Percentiles rank a stretch among this genome's conserved stretches.
phyloP scores from a whole-genome alignment of 2,329 filamentous ascomycete genomes.

The Microdochium nivale region DNA sequence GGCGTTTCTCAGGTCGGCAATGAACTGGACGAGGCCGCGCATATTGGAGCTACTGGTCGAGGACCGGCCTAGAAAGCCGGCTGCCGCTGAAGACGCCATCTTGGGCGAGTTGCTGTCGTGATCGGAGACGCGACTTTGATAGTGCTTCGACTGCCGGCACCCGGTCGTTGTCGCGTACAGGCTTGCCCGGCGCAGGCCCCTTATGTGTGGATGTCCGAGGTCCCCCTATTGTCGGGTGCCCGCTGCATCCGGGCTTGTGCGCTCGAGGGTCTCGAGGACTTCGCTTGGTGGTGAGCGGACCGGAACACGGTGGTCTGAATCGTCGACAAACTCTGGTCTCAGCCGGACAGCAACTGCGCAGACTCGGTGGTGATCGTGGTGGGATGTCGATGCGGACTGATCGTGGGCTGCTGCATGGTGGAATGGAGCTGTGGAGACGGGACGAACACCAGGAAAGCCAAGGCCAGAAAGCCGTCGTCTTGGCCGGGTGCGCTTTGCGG shows the following conservation, averaged over 20 bases:
- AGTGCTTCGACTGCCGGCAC: background rate
- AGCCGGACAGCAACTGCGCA: too few species aligned
- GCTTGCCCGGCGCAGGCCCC: background rate
- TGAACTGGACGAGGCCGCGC: conserved; percentile 92
- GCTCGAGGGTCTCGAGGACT: background rate
- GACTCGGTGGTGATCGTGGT: too few species aligned
- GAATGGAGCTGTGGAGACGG: too few species aligned
- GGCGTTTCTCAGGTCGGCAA: conserved; percentile 91
- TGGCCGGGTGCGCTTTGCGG: too few species aligned
- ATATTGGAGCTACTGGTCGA: conserved; percentile 59
- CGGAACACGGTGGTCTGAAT: background rate
- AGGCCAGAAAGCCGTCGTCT: too few species aligned
- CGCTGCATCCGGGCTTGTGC: background rate
- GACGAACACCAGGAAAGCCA: too few species aligned
- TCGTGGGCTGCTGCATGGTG: too few species aligned
- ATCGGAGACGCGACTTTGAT: background rate
- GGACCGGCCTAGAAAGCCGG: conserved; percentile 58
- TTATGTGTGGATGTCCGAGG: background rate
- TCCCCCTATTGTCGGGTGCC: background rate
- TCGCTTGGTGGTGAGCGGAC: background rate
- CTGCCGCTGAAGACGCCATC: conserved; percentile 45
- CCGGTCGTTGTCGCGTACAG: background rate
- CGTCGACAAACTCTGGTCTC: too few species aligned
- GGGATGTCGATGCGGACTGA: too few species aligned
- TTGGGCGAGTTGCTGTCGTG: conserved; percentile 5